Conservation (phyloP, 192 early-diverging fungal genomes). For the Backusella morwellensis region DNA sequence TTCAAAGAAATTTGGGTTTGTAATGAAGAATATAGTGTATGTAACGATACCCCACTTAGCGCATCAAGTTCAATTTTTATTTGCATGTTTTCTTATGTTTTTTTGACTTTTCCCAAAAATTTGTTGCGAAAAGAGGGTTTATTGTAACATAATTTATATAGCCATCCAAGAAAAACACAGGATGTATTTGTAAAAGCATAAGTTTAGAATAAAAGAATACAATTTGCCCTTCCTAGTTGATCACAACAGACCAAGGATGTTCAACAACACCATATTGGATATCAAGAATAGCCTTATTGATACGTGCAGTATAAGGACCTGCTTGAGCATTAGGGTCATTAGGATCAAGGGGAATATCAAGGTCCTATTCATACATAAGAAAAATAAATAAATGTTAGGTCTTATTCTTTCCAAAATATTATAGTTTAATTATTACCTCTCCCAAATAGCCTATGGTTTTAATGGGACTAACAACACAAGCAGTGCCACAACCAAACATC, state of each 20-base stretch:
- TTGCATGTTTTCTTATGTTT: no score
- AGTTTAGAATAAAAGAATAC: background rate
- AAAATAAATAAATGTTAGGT: background rate
- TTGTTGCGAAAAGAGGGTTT: no score
- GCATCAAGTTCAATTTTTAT: no score
- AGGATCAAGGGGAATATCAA: constrained; percentile 87
- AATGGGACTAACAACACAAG: constrained; percentile 93
- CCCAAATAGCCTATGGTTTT: constrained; percentile 81
- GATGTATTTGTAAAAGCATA: background rate
- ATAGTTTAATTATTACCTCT: constrained; percentile 9
- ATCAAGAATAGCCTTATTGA: constrained; percentile 84
- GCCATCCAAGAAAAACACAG: no score
- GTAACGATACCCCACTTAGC: no score
- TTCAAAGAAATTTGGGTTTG: no score
- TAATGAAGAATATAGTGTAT: no score
- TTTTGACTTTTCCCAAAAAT: no score
- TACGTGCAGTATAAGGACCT: constrained; percentile 77
- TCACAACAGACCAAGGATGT: constrained; percentile 86
- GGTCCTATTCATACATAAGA: constrained; percentile 42
- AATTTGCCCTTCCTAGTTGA: constrained; percentile 42
- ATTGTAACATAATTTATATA: no score
- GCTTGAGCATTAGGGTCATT: constrained; percentile 73
- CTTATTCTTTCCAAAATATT: background rate
- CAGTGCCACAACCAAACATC: constrained; percentile 95
- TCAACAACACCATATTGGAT: constrained; percentile 92